Evolutionary conservation across 2,329 filamentous ascomycete species (phyloP), one percentile per base, ranked within the genome.

Genomic region (Paecilomyces fulvus): DNA sequence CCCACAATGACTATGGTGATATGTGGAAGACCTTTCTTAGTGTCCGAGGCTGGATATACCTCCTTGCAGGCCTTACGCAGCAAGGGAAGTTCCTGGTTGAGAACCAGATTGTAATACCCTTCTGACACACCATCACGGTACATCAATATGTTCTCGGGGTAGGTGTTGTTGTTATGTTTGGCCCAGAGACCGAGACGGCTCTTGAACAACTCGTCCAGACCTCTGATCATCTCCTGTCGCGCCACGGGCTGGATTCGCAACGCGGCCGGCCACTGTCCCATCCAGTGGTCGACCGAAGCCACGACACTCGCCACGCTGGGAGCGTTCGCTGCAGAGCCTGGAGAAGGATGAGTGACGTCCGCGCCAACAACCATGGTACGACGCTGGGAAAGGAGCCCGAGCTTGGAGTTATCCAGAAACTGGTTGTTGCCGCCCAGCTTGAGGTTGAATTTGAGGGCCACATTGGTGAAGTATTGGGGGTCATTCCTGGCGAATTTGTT

Each of bases 51-150:
- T 0, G 80, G 77, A 65, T 90, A 92, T 0, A 79, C 55, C 28
- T 75, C 69, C 1, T 73, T 64, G 68, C 88, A 92, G 0, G 90
- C 90, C 6, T 77, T 72, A 3, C 85, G 66, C 17, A 77, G 63
- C 1, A 65, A 64, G 0, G 73, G 72, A 0, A 95, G 77, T 70
- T 96, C 92, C 0, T 80, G 59, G 0, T 82, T 73, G 0, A 94
- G 73, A 0, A 95, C 86, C 21, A 80, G 75, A 0, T 79, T 65
- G 69, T 92, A 96, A 62, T 96, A 90, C 0, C 90, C 86, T 64
- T 96, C 92, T 0, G 89, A 94, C 0, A 96, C 90, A 37, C 92
- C 92, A 63, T 96, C 92, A 28, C 92, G 86, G 75, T 90, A 96
- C 51, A 96, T 82, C 59, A 96, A 74, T 49, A 96, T 87, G 64